Evolutionary conservation across 2,329 filamentous ascomycete species (phyloP), one percentile per base, ranked within the genome.

Genomic region (Fusarium aywerte): DNA sequence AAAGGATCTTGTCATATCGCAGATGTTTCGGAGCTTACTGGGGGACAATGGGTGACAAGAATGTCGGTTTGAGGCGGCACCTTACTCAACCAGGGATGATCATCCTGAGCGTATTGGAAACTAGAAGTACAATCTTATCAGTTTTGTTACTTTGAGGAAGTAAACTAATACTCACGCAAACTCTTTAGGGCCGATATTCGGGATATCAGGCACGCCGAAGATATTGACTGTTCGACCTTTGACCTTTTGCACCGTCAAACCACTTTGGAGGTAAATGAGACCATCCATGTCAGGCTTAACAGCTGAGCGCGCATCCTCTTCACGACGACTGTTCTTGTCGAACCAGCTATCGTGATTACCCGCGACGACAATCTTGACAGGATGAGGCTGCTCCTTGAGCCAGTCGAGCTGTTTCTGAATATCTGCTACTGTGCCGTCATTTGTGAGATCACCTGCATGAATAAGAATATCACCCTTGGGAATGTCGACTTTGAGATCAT

Each of bases 331-430:
- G 32, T 83, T 82, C 23, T 86, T 82, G 77, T 97, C 95, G 63
- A 97, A 91, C 81, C 88, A 96, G 72, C 88, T 90, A 75, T 97
- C 95, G 77, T 97, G 95, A 75, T 97, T 97, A 1, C 95, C 95
- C 31, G 89, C 88, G 31, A 98, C 88, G 33, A 94, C 86, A 23
- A 97, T 83, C 78, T 97, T 97, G 77, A 96, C 85, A 33, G 80
- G 80, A 74, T 97, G 93, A 0, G 92, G 91, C 9, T 94, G 85
- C 5, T 82, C 81, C 44, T 83, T 85, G 13, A 97, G 83, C 93
- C 93, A 97, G 80, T 97, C 87, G 40, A 97, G 83, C 72, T 96
- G 90, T n/a, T 80, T 82, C 80, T 97, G 93, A 56, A 98, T 89
- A 63, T 93, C 90, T 13, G 82, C 81, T 1, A 87, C 84, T 10